phyloP scores from a whole-genome alignment of 2,329 filamentous ascomycete species.

The Teratosphaeria zuluensis region DNA sequence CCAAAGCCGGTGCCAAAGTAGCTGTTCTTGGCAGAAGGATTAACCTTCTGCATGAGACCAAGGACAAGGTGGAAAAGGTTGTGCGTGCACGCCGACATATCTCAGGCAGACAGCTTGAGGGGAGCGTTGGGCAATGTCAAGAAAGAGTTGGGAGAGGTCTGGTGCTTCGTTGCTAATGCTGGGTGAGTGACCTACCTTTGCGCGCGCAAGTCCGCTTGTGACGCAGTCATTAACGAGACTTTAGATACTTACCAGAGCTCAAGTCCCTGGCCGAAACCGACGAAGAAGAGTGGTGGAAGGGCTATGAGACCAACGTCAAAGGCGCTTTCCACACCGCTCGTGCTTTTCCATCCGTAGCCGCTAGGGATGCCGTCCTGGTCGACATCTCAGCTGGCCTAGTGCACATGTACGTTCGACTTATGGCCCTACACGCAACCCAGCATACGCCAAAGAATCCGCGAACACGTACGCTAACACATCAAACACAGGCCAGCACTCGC shows the following conservation, averaged over 20 bases:
- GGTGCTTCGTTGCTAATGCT: slow-evolving; percentile 8
- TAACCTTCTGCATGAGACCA: slow-evolving; percentile 2
- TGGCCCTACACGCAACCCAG: too few species aligned
- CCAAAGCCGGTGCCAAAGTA: slow-evolving; percentile 8
- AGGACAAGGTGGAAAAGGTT: slow-evolving; percentile 6
- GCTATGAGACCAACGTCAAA: slow-evolving; percentile 7
- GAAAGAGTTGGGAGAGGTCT: slow-evolving; percentile 4
- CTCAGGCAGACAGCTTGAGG: slow-evolving; percentile 5
- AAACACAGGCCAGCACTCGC: slow-evolving; percentile 6
- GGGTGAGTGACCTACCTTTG: neutral
- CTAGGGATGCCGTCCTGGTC: neutral
- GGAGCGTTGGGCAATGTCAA: slow-evolving; percentile 2
- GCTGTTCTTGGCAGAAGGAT: slow-evolving; percentile 7
- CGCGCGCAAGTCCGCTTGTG: neutral
- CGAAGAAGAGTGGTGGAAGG: slow-evolving; percentile 7
- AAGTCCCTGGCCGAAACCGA: slow-evolving; percentile 1
- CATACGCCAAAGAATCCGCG: too few species aligned
- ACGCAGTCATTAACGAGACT: neutral
- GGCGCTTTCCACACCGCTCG: slow-evolving; percentile 7
- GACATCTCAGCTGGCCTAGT: neutral
- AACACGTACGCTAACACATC: neutral
- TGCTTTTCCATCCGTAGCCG: slow-evolving; percentile 1
- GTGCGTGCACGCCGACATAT: slow-evolving; percentile 9
- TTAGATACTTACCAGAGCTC: neutral
- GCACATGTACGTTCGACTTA: neutral